These are phyloP conservation scores for Patellifolia procumbens DNA, from an alignment of 179 eudicot genomes.

Conservation along the genomic window DNA sequence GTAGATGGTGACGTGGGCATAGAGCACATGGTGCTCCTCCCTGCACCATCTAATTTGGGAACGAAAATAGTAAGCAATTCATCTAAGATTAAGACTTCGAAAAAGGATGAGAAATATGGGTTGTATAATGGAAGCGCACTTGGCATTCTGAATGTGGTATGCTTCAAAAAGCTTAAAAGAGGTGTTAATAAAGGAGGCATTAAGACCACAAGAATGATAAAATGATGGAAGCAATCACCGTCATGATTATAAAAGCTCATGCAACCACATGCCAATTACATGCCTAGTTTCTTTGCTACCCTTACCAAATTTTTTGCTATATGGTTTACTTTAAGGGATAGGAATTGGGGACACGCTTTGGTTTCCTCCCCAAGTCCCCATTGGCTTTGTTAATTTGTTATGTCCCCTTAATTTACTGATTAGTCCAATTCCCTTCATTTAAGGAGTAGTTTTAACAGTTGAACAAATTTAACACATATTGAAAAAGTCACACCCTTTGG, in stretches of 20 bases:
- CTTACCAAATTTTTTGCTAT: neutral
- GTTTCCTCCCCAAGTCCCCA: neutral
- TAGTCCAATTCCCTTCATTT: neutral
- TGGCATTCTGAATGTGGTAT: neutral
- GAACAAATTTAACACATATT: neutral
- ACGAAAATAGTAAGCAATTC: too few species aligned
- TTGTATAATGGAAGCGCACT: neutral
- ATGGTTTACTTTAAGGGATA: slow-evolving; percentile 6
- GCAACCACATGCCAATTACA: slow-evolving; percentile 15
- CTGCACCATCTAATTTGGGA: too few species aligned
- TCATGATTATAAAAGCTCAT: slow-evolving; percentile 18
- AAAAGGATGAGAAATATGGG: neutral
- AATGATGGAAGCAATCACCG: slow-evolving; percentile 26
- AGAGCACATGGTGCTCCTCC: too few species aligned
- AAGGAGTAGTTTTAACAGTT: neutral
- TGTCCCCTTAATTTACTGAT: neutral
- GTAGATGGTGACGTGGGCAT: too few species aligned
- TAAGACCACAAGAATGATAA: slow-evolving; percentile 10
- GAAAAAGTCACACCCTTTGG: neutral
- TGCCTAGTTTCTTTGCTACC: neutral
- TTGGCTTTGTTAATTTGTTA: too few species aligned
- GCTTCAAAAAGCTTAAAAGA: neutral
- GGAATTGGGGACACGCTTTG: neutral
- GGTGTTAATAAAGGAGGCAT: slow-evolving; percentile 9
- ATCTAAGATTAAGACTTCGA: neutral